Conservation (phyloP, 2,329 filamentous ascomycete species). For the Arthrobotrys conoides region DNA sequence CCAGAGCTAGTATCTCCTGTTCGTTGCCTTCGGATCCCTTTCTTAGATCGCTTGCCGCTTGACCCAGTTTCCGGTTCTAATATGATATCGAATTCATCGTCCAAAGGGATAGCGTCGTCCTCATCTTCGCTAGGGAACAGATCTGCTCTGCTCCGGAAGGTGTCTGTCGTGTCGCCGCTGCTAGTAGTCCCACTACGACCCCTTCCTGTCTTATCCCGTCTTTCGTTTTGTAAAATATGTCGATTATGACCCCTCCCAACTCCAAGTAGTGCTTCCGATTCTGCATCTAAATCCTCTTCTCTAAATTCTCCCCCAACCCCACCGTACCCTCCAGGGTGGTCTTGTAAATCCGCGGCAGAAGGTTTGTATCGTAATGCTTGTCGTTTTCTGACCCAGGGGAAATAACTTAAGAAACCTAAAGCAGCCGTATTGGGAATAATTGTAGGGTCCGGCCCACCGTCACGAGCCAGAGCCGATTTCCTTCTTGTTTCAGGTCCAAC, state of each 20-base stretch:
- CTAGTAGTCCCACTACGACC: constrained; percentile 73
- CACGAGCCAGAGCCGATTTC: constrained; percentile 71
- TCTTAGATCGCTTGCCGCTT: constrained; percentile 68
- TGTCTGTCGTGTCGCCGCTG: constrained; percentile 74
- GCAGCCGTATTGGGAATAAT: constrained; percentile 75
- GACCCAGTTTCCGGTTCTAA: constrained; percentile 72
- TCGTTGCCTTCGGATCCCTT: constrained; percentile 67
- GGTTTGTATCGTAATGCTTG: constrained; percentile 75
- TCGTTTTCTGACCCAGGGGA: constrained; percentile 75
- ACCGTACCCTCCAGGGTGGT: constrained; percentile 72
- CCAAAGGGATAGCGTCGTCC: constrained; percentile 77
- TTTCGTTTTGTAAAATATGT: constrained; percentile 10
- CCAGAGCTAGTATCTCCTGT: constrained; percentile 69
- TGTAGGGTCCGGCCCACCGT: constrained; percentile 73
- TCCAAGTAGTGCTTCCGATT: constrained; percentile 70
- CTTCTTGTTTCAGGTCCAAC: constrained; percentile 71
- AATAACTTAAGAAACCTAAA: constrained; percentile 75
- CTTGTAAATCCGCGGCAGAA: constrained; percentile 76
- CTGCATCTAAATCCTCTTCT: constrained; percentile 69
- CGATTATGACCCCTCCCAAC: constrained; percentile 65
- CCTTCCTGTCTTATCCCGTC: constrained; percentile 63
- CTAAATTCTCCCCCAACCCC: constrained; percentile 62
- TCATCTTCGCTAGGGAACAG: constrained; percentile 78
- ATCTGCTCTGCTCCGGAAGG: constrained; percentile 76
- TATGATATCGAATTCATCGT: constrained; percentile 77